phyloP scores from a whole-genome alignment of 768 basidiomycete genomes.

The Termitomyces sp. region DNA sequence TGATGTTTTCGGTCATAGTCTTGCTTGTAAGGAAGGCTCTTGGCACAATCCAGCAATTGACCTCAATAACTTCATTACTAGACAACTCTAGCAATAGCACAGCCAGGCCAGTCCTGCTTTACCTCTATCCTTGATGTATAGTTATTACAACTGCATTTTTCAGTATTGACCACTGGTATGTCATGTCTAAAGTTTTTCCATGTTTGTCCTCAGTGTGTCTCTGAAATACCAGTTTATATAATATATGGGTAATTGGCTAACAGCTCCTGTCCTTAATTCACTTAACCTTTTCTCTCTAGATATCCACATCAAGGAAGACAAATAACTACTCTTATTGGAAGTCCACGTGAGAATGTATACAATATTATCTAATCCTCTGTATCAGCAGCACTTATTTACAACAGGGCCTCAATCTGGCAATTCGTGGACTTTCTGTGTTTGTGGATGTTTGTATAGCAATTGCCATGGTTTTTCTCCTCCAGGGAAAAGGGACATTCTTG shows the following conservation, averaged over 20 bases:
- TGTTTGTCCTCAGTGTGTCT: no score
- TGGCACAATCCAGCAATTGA: not conserved
- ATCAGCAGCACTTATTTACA: not conserved
- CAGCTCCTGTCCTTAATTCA: no score
- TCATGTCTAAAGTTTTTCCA: no score
- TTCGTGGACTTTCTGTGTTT: not conserved
- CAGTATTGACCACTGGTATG: not conserved
- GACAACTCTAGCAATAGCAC: not conserved
- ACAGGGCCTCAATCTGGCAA: not conserved
- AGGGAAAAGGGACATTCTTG: not conserved
- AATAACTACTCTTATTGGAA: no score
- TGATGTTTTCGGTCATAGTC: not conserved
- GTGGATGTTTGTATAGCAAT: not conserved
- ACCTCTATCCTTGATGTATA: no score
- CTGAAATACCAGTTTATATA: no score
- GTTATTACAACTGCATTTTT: not conserved
- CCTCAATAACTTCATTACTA: not conserved
- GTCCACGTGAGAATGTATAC: not conserved
- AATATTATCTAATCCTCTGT: not conserved
- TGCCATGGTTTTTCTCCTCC: not conserved
- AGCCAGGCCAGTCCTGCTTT: not conserved
- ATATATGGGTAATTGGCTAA: no score
- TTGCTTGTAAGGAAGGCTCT: not conserved
- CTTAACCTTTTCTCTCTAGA: no score
- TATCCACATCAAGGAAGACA: no score